A percentile compares a stretch with the other conserved stretches of the same genome.
These are phyloP conservation scores for Albifimbria verrucaria DNA, from an alignment of 2,329 filamentous ascomycete genomes.

Conservation along the genomic window DNA sequence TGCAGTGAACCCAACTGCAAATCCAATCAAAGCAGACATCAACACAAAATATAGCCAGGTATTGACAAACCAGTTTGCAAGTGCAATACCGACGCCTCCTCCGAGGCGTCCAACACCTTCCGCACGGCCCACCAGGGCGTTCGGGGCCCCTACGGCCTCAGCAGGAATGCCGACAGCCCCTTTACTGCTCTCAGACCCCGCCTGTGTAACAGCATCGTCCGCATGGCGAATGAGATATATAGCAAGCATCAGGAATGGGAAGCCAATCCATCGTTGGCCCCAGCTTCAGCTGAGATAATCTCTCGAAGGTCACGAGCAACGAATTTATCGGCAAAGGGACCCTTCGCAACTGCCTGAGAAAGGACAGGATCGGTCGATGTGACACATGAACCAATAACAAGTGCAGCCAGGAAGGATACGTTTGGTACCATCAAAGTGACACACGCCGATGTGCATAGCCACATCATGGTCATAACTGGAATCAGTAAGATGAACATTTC, in stretches of 20 bases:
- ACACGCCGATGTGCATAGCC: slow-evolving; percentile 55
- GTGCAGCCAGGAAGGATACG: slow-evolving; percentile 47
- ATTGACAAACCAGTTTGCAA: slow-evolving; percentile 57
- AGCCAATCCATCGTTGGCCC: slow-evolving; percentile 60
- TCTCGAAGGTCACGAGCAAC: slow-evolving; percentile 55
- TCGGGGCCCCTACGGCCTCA: not conserved
- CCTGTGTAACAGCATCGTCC: no score
- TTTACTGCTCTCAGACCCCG: slow-evolving; percentile 6
- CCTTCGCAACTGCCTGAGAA: slow-evolving; percentile 60
- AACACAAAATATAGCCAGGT: slow-evolving; percentile 59
- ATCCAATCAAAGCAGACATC: slow-evolving; percentile 50
- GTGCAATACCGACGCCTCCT: slow-evolving; percentile 46
- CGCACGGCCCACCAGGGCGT: slow-evolving; percentile 15
- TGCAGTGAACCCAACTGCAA: slow-evolving; percentile 44
- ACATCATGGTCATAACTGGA: slow-evolving; percentile 61
- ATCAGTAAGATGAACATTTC: slow-evolving; percentile 54
- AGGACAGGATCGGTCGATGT: slow-evolving; percentile 62
- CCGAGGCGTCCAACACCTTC: slow-evolving; percentile 47
- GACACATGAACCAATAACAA: slow-evolving; percentile 59
- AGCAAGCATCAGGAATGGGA: slow-evolving; percentile 58
- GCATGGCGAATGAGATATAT: slow-evolving; percentile 55
- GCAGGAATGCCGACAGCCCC: not conserved
- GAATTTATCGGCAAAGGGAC: slow-evolving; percentile 58
- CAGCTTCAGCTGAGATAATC: slow-evolving; percentile 60
- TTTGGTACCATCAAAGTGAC: slow-evolving; percentile 53